phyloP scores from a whole-genome alignment of 805 yeast genomes.

The Ogataea degrootiae region DNA sequence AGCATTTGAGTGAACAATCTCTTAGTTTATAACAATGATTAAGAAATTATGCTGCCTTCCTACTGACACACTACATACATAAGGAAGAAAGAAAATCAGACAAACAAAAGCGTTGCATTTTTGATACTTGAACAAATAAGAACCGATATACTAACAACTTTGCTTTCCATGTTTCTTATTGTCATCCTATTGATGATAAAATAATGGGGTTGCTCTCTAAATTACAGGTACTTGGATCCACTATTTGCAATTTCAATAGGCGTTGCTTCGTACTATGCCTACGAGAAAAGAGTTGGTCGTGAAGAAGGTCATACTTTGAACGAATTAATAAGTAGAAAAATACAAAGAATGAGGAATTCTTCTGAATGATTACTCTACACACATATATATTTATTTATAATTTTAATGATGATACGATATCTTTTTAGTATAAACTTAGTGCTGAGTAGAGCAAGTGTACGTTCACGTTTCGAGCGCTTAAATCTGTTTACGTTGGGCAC shows the following conservation, averaged over 20 bases:
- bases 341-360: conserved; percentile 1
- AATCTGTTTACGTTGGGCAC: too few relatives aligned
- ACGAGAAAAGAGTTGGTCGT: conserved; percentile 55
- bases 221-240: conserved; percentile 52
- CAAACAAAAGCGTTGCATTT: background rate
- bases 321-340: conserved; percentile 42
- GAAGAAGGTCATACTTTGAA: conserved; percentile 56
- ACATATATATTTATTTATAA: background rate
- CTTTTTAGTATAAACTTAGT: too few relatives aligned
- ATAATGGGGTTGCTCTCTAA: background rate
- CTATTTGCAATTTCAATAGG: conserved; percentile 61
- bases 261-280: conserved; percentile 54
- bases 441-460: too few relatives aligned
- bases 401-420: too few relatives aligned
- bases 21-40: conserved; percentile 8
- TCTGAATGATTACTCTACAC: background rate
- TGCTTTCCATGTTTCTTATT: background rate
- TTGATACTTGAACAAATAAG: background rate
- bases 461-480: too few relatives aligned
- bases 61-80: conserved; percentile 5
- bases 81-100: background rate
- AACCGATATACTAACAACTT: too few relatives aligned
- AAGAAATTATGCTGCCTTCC: conserved; percentile 11
- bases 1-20: conserved; percentile 16
- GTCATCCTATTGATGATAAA: background rate